Evolutionary conservation across 1,284 basidiomycete genomes (phyloP).

Genomic region (Sphagnurus paluster): DNA sequence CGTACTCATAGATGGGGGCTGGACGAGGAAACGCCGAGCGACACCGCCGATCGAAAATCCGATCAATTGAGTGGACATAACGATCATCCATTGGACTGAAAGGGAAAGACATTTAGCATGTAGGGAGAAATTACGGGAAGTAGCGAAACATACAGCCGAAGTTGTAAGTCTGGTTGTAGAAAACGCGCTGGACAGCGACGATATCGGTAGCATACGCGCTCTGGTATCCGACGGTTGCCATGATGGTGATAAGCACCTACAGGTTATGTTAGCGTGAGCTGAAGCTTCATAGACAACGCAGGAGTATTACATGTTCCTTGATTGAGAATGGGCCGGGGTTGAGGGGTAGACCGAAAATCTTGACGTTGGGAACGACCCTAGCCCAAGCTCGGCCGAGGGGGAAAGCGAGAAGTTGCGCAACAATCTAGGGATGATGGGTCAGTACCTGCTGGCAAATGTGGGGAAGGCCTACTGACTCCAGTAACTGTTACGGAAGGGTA

Average conservation of each 20-base stretch:
- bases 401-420: constrained; percentile 65
- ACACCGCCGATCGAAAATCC: constrained; percentile 90
- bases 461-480: constrained; percentile 27
- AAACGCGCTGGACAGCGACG: constrained; percentile 73
- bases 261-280: not conserved
- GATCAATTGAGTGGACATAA: constrained; percentile 85
- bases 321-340: constrained; percentile 76
- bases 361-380: constrained; percentile 51
- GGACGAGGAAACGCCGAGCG: constrained; percentile 75
- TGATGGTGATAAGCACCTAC: constrained; percentile 59
- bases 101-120: constrained; percentile 2
- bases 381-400: constrained; percentile 67
- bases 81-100: constrained; percentile 73
- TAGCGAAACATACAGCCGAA: constrained; percentile 52
- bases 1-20: constrained; percentile 91
- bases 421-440: constrained; percentile 36
- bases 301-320: constrained; percentile 60
- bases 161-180: constrained; percentile 64
- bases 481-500: constrained; percentile 55
- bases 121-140: not conserved
- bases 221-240: constrained; percentile 67
- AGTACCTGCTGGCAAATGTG: not conserved
- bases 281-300: not conserved
- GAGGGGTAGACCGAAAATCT: constrained; percentile 54
- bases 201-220: constrained; percentile 78